Evolutionary conservation across 148 eudicot genomes (phyloP).

Genomic region (Heliosperma pusillum): DNA sequence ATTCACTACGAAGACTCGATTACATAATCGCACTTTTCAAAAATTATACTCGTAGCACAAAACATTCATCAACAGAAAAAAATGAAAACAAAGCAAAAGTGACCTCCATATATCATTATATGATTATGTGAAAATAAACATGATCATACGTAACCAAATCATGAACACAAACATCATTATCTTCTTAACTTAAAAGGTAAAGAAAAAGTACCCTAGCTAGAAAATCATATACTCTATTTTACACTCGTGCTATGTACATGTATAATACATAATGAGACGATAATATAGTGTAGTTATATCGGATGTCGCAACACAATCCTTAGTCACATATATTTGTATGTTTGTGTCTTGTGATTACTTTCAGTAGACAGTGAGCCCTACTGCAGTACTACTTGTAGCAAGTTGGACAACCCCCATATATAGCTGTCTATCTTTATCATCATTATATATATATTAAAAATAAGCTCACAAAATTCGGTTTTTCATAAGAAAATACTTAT

Average conservation of each 20-base stretch:
- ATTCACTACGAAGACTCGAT: too few relatives aligned
- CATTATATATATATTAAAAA: too few relatives aligned
- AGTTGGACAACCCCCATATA: slow-evolving; percentile 11
- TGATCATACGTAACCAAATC: background rate
- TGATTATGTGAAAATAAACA: background rate
- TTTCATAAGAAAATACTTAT: too few relatives aligned
- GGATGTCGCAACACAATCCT: slow-evolving; percentile 10
- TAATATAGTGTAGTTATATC: background rate
- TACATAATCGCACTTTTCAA: too few relatives aligned
- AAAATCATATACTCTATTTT: slow-evolving; percentile 12
- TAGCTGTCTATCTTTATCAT: slow-evolving; percentile 15
- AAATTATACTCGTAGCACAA: too few relatives aligned
- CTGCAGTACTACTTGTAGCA: slow-evolving; percentile 15
- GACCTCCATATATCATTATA: too few relatives aligned
- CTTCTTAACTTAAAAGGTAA: background rate
- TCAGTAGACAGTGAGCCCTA: background rate
- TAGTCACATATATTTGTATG: slow-evolving; percentile 16
- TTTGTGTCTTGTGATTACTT: slow-evolving; percentile 1
- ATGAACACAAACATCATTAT: background rate
- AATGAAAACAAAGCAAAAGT: too few relatives aligned
- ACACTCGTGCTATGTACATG: too few relatives aligned
- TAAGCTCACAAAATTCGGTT: too few relatives aligned
- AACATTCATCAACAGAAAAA: too few relatives aligned
- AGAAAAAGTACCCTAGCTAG: background rate
- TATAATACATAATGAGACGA: too few relatives aligned